Evolutionary conservation across 2,329 filamentous ascomycete species (phyloP).

Genomic region (Xylariaceae sp.): DNA sequence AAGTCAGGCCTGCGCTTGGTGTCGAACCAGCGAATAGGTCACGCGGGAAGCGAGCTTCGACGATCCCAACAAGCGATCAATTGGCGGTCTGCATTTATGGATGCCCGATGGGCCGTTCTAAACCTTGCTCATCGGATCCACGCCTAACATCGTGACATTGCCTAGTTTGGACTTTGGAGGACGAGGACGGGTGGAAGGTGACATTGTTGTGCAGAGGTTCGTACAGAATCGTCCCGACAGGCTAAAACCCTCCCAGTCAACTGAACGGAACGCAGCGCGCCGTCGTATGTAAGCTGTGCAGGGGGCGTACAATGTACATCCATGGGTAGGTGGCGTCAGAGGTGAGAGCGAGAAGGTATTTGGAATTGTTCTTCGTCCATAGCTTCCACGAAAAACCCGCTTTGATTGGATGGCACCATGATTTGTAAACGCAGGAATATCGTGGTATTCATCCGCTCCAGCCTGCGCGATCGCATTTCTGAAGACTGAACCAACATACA

Average conservation of each 20-base stretch:
- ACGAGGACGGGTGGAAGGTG: background rate
- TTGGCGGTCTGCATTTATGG: background rate
- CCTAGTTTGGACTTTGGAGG: background rate
- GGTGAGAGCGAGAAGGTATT: conserved; percentile 2
- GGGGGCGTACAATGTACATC: background rate
- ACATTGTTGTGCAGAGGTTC: background rate
- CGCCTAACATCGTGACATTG: background rate
- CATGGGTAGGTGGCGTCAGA: background rate
- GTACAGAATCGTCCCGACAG: conserved; percentile 4
- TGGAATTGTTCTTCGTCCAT: conserved; percentile 10
- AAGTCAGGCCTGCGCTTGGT: background rate
- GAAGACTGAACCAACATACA: conserved; percentile 2
- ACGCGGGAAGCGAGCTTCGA: background rate
- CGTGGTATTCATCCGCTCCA: background rate
- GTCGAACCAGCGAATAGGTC: no score
- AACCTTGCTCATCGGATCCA: background rate
- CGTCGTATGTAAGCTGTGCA: no score
- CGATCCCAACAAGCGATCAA: background rate
- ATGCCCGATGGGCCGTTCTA: background rate
- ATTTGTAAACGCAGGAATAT: background rate
- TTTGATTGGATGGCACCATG: conserved; percentile 7
- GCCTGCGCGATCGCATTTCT: background rate
- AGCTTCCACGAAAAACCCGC: no score
- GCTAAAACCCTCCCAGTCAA: conserved; percentile 2
- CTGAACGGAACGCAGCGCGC: background rate